Evolutionary conservation across 495 filamentous ascomycete species (phyloP).

Genomic region (Lasiosphaeria miniovina): DNA sequence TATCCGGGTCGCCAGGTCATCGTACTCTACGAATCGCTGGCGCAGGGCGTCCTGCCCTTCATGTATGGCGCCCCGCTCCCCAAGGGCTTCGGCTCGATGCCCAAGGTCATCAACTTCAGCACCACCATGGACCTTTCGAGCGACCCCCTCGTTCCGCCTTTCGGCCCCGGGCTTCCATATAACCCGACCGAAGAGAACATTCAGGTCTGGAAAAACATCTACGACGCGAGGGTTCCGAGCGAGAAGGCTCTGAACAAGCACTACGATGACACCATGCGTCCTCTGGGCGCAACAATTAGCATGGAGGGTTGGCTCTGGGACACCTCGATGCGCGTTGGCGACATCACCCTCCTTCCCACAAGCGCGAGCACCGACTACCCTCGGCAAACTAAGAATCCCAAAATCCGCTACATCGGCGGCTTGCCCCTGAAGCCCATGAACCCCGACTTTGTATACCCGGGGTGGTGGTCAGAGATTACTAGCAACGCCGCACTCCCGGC

Average conservation of each 20-base stretch:
- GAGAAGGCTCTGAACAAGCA: slow-evolving; percentile 17
- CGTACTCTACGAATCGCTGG: slow-evolving; percentile 31
- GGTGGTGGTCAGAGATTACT: slow-evolving; percentile 30
- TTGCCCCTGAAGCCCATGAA: slow-evolving; percentile 15
- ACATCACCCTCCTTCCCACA: slow-evolving; percentile 34
- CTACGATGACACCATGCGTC: slow-evolving; percentile 18
- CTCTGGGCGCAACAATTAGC: slow-evolving; percentile 12
- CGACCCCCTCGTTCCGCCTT: slow-evolving; percentile 24
- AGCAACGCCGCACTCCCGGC: slow-evolving; percentile 18
- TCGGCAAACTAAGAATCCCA: not conserved
- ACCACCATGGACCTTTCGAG: slow-evolving; percentile 16
- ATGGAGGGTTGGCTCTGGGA: slow-evolving; percentile 7
- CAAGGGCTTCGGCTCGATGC: slow-evolving; percentile 10
- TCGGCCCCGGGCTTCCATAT: slow-evolving; percentile 26
- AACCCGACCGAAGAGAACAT: slow-evolving; percentile 21
- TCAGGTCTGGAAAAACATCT: slow-evolving; percentile 16
- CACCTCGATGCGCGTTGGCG: slow-evolving; percentile 28
- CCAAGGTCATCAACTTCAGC: slow-evolving; percentile 18
- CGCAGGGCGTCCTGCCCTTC: slow-evolving; percentile 26
- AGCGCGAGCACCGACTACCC: slow-evolving; percentile 23
- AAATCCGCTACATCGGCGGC: slow-evolving; percentile 18
- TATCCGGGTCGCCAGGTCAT: slow-evolving; percentile 28
- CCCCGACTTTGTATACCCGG: slow-evolving; percentile 11
- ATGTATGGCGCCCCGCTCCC: slow-evolving; percentile 26
- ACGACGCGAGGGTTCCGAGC: not conserved